Conservation (phyloP, 2,329 filamentous ascomycete genomes). For the Colletotrichum zoysiae region DNA sequence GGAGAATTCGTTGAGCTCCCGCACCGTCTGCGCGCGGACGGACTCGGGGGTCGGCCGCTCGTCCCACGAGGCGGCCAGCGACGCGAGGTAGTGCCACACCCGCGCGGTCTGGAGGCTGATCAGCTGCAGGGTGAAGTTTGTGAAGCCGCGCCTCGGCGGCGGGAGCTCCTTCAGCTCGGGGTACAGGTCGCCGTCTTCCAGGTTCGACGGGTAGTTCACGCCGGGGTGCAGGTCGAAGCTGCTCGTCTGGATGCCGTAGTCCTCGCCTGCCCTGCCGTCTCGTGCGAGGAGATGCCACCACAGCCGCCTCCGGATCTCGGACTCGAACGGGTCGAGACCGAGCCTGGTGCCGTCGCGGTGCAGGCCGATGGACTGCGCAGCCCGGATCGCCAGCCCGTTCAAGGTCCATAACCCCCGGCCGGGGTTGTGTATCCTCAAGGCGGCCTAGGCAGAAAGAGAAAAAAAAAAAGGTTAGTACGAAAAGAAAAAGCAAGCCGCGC, state of each 20-base stretch:
- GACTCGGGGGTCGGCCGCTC: slow-evolving; percentile 45
- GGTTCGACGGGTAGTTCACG: slow-evolving; percentile 66
- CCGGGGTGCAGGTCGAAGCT: slow-evolving; percentile 54
- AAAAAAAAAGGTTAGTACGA: slow-evolving; percentile 5
- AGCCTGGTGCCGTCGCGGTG: slow-evolving; percentile 59
- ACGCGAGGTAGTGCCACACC: slow-evolving; percentile 44
- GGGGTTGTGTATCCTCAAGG: slow-evolving; percentile 50
- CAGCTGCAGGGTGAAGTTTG: slow-evolving; percentile 68
- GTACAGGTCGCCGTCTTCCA: slow-evolving; percentile 65
- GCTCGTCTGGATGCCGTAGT: slow-evolving; percentile 60
- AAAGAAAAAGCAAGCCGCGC: not conserved
- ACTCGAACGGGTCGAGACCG: slow-evolving; percentile 57
- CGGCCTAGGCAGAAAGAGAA: slow-evolving; percentile 45
- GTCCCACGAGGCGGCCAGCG: slow-evolving; percentile 43
- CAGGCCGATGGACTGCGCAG: slow-evolving; percentile 64
- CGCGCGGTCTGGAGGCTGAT: slow-evolving; percentile 64
- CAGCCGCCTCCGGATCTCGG: slow-evolving; percentile 66
- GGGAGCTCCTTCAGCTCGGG: slow-evolving; percentile 63
- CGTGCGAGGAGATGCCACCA: slow-evolving; percentile 68
- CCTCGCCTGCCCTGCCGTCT: slow-evolving; percentile 67
- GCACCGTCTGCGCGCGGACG: slow-evolving; percentile 56
- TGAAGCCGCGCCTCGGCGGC: slow-evolving; percentile 62
- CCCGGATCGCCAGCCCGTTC: slow-evolving; percentile 59
- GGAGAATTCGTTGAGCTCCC: slow-evolving; percentile 57
- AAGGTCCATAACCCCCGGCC: slow-evolving; percentile 55